Base-by-base conservation (phyloP, 2,329 filamentous ascomycete genomes). In the Cylindrodendrum hubeiense region DNA sequence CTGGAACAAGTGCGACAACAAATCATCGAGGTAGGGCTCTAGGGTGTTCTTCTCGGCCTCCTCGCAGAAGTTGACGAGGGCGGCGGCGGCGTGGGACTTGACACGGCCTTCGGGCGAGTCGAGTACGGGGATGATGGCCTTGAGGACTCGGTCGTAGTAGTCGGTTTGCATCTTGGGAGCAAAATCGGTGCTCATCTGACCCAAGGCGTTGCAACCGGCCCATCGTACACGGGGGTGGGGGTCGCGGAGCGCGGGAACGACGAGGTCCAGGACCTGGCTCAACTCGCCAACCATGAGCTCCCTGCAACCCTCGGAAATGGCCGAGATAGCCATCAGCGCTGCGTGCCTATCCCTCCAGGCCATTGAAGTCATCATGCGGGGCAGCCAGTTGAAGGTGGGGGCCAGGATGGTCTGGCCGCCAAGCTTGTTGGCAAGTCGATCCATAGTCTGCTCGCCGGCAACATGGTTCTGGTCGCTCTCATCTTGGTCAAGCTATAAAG, bases 181-280 rank as follows among this genome's bases (percentile, higher is more conserved):
- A 79, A 99, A 99, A 77, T 99, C 96, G 33, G 96, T 99, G 83
- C 95, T 98, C 96, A 99, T 99, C 81, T 99, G 96, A 28, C 96
- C 96, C n/a, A 99, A 87, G 44, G 96, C 96, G 77, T 99, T 98
- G 84, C 96, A 99, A 34, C 95, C 96, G 56, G 96, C 96, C 91
- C 97, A 99, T 74, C 95, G 91, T 60, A 99, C 96, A 77, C 96
- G 93, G 43, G 96, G 93, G 77, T 99, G 96, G 41, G 92, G 88
- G 77, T 99, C 95, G 74, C 91, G 90, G 37, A 99, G 86, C 37
- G 95, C 93, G 17, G 96, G 96, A 53, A 98, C 90, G n/a, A 99
- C 95, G 60, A 99, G 87, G 69, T 97, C 94, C 51, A 99, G 86
- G 22, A 99, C 95, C 77, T 98, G 95, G 79, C 94, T 93, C 4